These are phyloP conservation scores for Chlorencoelia australis DNA, from an alignment of 2,329 filamentous ascomycete genomes.

Conservation along the genomic window DNA sequence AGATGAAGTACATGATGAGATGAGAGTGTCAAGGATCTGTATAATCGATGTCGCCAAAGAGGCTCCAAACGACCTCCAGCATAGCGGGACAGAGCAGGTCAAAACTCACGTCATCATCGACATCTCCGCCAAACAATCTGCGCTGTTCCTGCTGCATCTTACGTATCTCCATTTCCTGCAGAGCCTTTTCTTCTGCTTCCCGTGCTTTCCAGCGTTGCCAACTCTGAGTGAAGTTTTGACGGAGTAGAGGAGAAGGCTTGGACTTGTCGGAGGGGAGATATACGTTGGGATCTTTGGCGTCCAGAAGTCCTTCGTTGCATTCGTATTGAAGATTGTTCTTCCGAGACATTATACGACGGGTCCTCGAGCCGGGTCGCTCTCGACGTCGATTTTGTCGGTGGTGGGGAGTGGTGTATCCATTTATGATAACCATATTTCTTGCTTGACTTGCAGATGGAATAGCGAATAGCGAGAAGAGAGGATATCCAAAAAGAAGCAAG, in stretches of 20 bases:
- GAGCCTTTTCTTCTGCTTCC: constrained; percentile 17
- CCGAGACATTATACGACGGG: constrained; percentile 21
- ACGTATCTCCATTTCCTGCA: constrained; percentile 17
- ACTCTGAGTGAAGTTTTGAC: constrained; percentile 25
- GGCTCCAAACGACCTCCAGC: constrained; percentile 23
- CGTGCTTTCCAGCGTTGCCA: constrained; percentile 25
- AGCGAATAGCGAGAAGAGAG: no score
- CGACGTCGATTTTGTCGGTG: constrained; percentile 24
- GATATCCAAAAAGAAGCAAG: no score
- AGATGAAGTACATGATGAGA: constrained; percentile 8
- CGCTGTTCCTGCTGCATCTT: constrained; percentile 21
- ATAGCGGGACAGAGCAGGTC: constrained; percentile 23
- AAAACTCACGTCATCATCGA: constrained; percentile 16
- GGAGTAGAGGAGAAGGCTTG: constrained; percentile 21
- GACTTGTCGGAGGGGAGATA: constrained; percentile 20
- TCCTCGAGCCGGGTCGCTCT: constrained; percentile 24
- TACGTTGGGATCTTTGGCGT: constrained; percentile 19
- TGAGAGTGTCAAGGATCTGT: constrained; percentile 21
- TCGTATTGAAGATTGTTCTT: constrained; percentile 19
- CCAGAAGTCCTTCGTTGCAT: constrained; percentile 18
- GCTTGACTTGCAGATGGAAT: no score
- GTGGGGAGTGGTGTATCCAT: no score
- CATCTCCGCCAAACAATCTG: constrained; percentile 24
- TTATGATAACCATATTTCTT: no score
- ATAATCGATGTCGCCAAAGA: constrained; percentile 27